Percentiles rank a stretch among this genome's conserved stretches.
These are phyloP conservation scores for Rhizodiscina lignyota DNA, from an alignment of 495 filamentous ascomycete genomes.

Conservation along the genomic window DNA sequence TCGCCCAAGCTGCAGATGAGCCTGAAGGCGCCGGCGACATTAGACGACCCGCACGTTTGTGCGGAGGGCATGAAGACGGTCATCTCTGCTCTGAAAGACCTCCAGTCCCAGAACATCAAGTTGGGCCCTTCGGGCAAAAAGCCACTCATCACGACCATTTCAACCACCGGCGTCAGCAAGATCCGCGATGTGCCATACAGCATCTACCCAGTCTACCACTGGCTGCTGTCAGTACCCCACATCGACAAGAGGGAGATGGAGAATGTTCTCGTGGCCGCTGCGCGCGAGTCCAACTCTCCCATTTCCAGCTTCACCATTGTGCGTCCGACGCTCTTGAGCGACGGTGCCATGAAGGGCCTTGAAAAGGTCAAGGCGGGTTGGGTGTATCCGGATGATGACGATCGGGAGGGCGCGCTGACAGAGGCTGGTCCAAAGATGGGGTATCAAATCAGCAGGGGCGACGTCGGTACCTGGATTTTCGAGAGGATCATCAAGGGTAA, in stretches of 20 bases:
- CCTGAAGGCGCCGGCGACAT: slow-evolving; percentile 16
- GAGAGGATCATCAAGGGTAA: slow-evolving; percentile 10
- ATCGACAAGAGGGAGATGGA: slow-evolving; percentile 48
- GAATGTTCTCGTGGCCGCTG: slow-evolving; percentile 18
- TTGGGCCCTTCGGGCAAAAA: slow-evolving; percentile 8
- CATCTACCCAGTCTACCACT: slow-evolving; percentile 33
- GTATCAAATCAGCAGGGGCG: slow-evolving; percentile 13
- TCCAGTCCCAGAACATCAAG: slow-evolving; percentile 2
- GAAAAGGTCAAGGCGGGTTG: slow-evolving; percentile 12
- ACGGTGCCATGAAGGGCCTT: slow-evolving; percentile 10
- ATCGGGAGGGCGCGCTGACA: slow-evolving; percentile 5
- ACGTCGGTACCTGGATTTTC: slow-evolving; percentile 21
- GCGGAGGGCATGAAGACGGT: slow-evolving; percentile 29
- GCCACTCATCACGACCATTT: slow-evolving; percentile 31
- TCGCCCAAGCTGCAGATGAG: slow-evolving; percentile 12
- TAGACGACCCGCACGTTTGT: slow-evolving; percentile 43
- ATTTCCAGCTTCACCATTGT: slow-evolving; percentile 28
- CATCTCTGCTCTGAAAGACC: slow-evolving; percentile 23
- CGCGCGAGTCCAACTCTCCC: slow-evolving; percentile 4
- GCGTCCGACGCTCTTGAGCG: slow-evolving; percentile 23
- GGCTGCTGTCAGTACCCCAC: slow-evolving; percentile 32
- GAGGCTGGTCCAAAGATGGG: slow-evolving; percentile 16
- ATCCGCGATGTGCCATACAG: slow-evolving; percentile 34
- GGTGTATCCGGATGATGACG: slow-evolving; percentile 5
- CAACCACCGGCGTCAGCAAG: slow-evolving; percentile 35